These are phyloP conservation scores for Gossypium herbaceum DNA, from an alignment of 345 rosid genomes.

Conservation along the genomic window DNA sequence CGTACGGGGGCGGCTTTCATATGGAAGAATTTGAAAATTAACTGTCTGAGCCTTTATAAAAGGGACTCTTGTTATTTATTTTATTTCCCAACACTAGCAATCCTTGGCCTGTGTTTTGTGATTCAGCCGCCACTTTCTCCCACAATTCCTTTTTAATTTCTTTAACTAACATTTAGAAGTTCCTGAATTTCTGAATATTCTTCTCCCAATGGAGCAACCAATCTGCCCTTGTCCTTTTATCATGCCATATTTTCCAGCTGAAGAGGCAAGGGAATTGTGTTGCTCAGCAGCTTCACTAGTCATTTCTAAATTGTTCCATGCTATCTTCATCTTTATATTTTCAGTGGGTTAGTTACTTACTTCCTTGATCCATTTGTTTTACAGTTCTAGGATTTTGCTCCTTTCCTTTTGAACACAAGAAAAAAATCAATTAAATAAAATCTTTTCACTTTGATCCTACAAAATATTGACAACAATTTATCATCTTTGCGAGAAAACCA, in stretches of 20 bases:
- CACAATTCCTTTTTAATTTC: neutral
- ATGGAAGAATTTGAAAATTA: neutral
- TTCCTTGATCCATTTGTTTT: neutral
- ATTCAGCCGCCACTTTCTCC: neutral
- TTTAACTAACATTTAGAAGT: too few relatives aligned
- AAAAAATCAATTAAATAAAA: neutral
- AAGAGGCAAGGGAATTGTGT: constrained; percentile 11
- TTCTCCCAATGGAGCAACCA: neutral
- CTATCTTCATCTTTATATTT: constrained; percentile 20
- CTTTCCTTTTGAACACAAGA: neutral
- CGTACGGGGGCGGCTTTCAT: neutral
- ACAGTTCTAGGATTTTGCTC: neutral
- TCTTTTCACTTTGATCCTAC: neutral
- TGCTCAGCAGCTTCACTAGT: constrained; percentile 14
- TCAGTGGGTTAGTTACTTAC: constrained; percentile 26
- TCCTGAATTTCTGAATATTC: neutral
- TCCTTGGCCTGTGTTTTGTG: neutral
- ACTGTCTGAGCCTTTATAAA: neutral
- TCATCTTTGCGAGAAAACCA: neutral
- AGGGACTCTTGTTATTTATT: neutral
- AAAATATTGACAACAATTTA: neutral
- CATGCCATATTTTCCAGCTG: constrained; percentile 2
- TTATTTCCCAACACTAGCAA: neutral
- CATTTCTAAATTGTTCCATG: constrained; percentile 19
- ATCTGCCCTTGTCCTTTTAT: neutral